phyloP scores from a whole-genome alignment of 2,329 filamentous ascomycete species.

The Hirsutella rhossiliensis region DNA sequence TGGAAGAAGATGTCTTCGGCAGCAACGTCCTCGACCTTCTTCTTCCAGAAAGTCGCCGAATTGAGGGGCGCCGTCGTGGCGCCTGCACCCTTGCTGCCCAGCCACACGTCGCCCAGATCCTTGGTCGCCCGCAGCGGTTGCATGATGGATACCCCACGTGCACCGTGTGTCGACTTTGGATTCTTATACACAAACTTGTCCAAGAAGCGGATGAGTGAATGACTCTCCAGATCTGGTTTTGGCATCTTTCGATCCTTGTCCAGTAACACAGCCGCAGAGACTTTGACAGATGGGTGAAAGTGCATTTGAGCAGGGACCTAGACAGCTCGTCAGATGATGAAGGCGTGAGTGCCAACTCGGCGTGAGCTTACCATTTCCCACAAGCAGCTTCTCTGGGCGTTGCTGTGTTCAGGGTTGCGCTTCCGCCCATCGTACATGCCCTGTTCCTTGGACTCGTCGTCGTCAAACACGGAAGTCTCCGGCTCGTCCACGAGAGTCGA shows the following conservation, averaged over 20 bases:
- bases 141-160: slow-evolving; percentile 87
- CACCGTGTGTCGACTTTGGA: slow-evolving; percentile 56
- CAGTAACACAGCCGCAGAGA: slow-evolving; percentile 66
- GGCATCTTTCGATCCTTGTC: slow-evolving; percentile 58
- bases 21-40: slow-evolving; percentile 75
- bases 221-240: slow-evolving; percentile 82
- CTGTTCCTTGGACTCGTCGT: slow-evolving; percentile 40
- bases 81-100: slow-evolving; percentile 35
- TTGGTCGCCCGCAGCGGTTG: slow-evolving; percentile 59
- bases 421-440: slow-evolving; percentile 74
- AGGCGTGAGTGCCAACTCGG: neutral
- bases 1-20: slow-evolving; percentile 98
- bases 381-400: slow-evolving; percentile 83
- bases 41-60: slow-evolving; percentile 80
- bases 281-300: slow-evolving; percentile 84
- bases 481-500: slow-evolving; percentile 68
- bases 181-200: slow-evolving; percentile 98
- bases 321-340: slow-evolving; percentile 3
- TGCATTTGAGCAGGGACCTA: slow-evolving; percentile 41
- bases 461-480: slow-evolving; percentile 54
- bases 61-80: slow-evolving; percentile 49
- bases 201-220: slow-evolving; percentile 88
- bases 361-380: slow-evolving; percentile 66
- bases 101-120: slow-evolving; percentile 43
- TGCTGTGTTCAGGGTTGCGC: slow-evolving; percentile 80